Evolutionary conservation across 225 moss, liverwort and hornwort genomes (phyloP), one percentile per base, ranked within the genome.

Genomic region (Anthoceros angustus): DNA sequence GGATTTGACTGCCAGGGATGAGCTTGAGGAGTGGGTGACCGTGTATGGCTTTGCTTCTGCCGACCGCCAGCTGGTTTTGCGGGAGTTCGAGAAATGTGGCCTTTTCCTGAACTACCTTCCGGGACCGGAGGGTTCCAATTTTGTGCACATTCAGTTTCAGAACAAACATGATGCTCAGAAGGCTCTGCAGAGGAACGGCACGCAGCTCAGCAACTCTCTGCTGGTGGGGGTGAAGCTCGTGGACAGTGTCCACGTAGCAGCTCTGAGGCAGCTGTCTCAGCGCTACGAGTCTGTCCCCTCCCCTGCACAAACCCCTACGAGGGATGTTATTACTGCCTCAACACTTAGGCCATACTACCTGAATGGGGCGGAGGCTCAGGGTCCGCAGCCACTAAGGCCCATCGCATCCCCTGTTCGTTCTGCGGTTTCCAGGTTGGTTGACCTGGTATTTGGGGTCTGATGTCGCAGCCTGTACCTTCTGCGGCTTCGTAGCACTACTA

Each of bases 61-160:
- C 65, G 92, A 98, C 72, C 86, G 86, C n/a, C 92, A 98, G 66
- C 79, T 89, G 20, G 89, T 92, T 11, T 83, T 92, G 86, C 85
- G 98, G 10, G 98, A 98, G 72, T 92, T 98, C 66, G 98, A 98
- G 74, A 98, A 98, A 74, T 98, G 98, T 68, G 98, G 98, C 12
- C 83, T 85, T 39, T 83, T 98, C 61, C 71, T 92, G 75, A 84
- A 86, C 70, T 86, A 98, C 72, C 76, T 98, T 43, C 80, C 98
- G 67, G 98, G 98, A 75, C 98, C 92, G 66, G 89, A 87, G 68
- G 92, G 98, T 66, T 88, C 98, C 55, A 98, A 98, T 72, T 98
- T 89, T 89, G 82, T 84, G 23, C 92, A 98, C 65, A 77, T 98
- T 40, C 89, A 89, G 68, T 98, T 92, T 65, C 87, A 84, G 86